A percentile compares a stretch with the other conserved stretches of the same genome.
phyloP scores from a whole-genome alignment of 2,329 filamentous ascomycete genomes.

The Fusarium lyarnte region DNA sequence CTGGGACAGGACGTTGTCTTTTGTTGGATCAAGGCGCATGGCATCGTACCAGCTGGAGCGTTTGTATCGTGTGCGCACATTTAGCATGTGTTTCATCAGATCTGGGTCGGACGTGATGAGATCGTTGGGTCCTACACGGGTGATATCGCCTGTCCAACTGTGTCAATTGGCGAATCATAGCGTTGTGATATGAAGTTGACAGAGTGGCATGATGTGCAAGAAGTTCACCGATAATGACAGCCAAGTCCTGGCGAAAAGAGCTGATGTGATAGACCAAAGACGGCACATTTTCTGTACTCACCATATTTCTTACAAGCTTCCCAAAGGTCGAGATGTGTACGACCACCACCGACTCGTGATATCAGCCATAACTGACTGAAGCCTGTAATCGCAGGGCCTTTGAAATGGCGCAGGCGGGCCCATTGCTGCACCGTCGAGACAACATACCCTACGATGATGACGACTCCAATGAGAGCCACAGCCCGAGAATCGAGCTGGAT shows the following conservation, averaged over 20 bases:
- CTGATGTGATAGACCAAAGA: fast-evolving
- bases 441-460: fast-evolving
- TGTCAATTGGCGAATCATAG: background rate
- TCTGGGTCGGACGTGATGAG: background rate
- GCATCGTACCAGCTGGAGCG: background rate
- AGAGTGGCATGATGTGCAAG: fast-evolving
- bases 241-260: no score
- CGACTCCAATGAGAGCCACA: fast-evolving
- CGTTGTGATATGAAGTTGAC: fast-evolving
- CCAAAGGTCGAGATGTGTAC: background rate
- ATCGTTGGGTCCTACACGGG: background rate
- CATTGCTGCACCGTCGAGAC: background rate
- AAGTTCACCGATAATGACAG: no score
- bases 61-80: background rate
- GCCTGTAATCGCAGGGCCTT: background rate
- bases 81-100: background rate
- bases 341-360: background rate
- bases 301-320: background rate
- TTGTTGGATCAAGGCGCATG: background rate
- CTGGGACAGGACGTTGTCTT: background rate
- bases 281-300: background rate
- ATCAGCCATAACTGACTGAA: background rate
- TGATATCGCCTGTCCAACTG: background rate
- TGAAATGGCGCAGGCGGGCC: background rate
- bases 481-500: fast-evolving